Evolutionary conservation across 2,329 filamentous ascomycete genomes (phyloP), one percentile per base, ranked within the genome.

Genomic region (Botryotinia narcissicola): DNA sequence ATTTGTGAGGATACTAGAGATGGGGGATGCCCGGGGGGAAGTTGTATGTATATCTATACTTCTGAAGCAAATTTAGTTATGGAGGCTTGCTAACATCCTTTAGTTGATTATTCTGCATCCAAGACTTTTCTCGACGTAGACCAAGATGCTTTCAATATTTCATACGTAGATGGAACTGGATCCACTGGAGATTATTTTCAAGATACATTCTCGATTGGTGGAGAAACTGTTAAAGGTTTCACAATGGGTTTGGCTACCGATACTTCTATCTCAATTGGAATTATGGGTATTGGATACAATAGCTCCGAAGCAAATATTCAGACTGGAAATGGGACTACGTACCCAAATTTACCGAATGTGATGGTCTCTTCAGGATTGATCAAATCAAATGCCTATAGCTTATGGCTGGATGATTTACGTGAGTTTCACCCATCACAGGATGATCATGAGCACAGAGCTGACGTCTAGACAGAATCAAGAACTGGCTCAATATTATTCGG

Each of bases 241-340:
- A 84, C 90, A 81, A 86, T 89, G 70, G 89, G 88, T 35, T 82
- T 89, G 40, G 89, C 87, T 9, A 80, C 79, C 54, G 77, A 82
- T 51, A 86, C 86, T 1, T 84, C 84, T 7, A 85, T 87, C 61
- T 83, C 84, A 54, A 86, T 85, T 2, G 89, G 89, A 42, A 85
- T 91, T 71, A 83, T 91, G 81, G 89, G 89, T 32, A 82, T 91
- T 69, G 88, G 88, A 71, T 89, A 88, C 78, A 79, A 81, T 32
- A 79, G 69, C 35, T 79, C 79, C 14, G 83, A 84, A 75, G 80
- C 83, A 42, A 87, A 85, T 75, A 86, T 87, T 73, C 84, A 85
- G 35, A 80, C 87, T 2, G 80, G 81, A 1, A 88, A 79, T 8
- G 80, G 81, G 0, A 88, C 78, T 0, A 69, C 76, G n/a, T 81